Base-by-base conservation (phyloP, 306 rosid species). In the Herpetospermum pedunculosum region DNA sequence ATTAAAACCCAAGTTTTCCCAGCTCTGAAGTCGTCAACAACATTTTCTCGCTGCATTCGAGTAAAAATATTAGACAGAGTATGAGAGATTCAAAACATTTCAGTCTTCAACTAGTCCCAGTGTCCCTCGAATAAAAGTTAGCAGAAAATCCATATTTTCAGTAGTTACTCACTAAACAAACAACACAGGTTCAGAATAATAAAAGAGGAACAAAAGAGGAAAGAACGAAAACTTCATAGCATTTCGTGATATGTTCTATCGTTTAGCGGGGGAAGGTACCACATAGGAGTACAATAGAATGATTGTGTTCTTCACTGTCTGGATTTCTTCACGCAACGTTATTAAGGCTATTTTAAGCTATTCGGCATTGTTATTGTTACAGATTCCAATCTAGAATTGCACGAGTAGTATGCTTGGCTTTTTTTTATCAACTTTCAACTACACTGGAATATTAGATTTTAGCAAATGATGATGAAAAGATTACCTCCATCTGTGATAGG, bases 1-100 rank as follows among this genome's bases (percentile, higher is more conserved):
- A 94, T 91, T 76, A 94, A 84, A 79, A 94, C 95, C 99, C 99
- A 94, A 47, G 96, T 86, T 80, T 91, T 89, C 28, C 99, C 96
- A 32, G 96, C 91, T 88, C 99, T 84, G 89, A 94, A 94, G 84
- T 84, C 79, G 70, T 94, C 88, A 30, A 94, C 90, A 55, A 88
- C 97, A 80, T 89, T 79, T 83, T 89, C 95, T 81, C 99, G 87
- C 99, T 94, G 91, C 16, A 79, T 71, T 71, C 74, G 49, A 28
- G 23, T 21, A 49, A 18, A 19, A 18, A 9, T 21, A 72, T 52
- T 10, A 47, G 29, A 30, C 62, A 1, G 6, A 29, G 57, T 15
- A 26, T 8, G 47, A n/a, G 25, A 47, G 11, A 32, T 14, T 19
- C 9, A 4, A 6, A 30, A 29, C 3, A 46, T n/a, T n/a, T n/a